A percentile compares a stretch with the other conserved stretches of the same genome.
These are phyloP conservation scores for Candida insectorum DNA, from an alignment of 805 yeast species.

Conservation along the genomic window DNA sequence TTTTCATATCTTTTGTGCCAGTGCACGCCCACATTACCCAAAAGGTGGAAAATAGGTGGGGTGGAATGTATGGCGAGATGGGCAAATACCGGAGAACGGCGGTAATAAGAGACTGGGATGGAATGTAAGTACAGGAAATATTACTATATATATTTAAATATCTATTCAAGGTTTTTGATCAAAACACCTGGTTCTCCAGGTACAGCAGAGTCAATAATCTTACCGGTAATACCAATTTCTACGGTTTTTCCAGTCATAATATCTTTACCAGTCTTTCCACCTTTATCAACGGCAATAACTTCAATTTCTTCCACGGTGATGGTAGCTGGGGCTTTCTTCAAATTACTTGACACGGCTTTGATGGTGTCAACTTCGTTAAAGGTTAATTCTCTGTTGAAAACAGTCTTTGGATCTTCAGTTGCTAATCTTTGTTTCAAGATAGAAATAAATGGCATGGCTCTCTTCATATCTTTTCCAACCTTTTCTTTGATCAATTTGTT, in stretches of 20 bases:
- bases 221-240: slow-evolving; percentile 60
- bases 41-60: too few species aligned
- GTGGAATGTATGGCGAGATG: too few species aligned
- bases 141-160: too few species aligned
- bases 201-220: slow-evolving; percentile 75
- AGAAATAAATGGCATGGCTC: slow-evolving; percentile 96
- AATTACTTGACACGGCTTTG: slow-evolving; percentile 49
- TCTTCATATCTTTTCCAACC: slow-evolving; percentile 88
- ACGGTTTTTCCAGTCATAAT: slow-evolving; percentile 67
- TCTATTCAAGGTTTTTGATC: slow-evolving; percentile 54
- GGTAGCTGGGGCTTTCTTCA: slow-evolving; percentile 64
- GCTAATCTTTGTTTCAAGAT: slow-evolving; percentile 76
- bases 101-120: too few species aligned
- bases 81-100: too few species aligned
- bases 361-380: slow-evolving; percentile 75
- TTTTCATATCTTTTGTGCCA: too few species aligned
- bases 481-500: slow-evolving; percentile 59
- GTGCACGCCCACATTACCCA: too few species aligned
- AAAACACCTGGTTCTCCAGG: slow-evolving; percentile 93
- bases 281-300: slow-evolving; percentile 62
- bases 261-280: slow-evolving; percentile 60
- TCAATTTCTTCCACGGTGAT: slow-evolving; percentile 51
- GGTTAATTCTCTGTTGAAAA: slow-evolving; percentile 84
- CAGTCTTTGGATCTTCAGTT: slow-evolving; percentile 66
- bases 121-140: too few species aligned